Percentiles rank a stretch among this genome's conserved stretches.
These are phyloP conservation scores for Entonaema liquescens DNA, from an alignment of 495 filamentous ascomycete genomes.

Conservation along the genomic window DNA sequence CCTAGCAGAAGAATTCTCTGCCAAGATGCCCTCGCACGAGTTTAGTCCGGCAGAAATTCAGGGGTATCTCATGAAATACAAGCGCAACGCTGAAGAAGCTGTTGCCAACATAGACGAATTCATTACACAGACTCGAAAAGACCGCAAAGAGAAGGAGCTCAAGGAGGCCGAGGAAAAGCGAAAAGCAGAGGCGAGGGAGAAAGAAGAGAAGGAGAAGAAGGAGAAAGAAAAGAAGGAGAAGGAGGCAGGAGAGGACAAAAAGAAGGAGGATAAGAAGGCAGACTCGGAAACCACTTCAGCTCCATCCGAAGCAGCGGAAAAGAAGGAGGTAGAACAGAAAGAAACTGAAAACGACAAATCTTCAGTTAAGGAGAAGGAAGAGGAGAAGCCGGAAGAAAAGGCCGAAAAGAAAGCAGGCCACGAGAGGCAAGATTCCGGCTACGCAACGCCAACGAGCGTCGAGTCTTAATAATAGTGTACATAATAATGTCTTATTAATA, in stretches of 20 bases:
- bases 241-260: constrained; percentile 37
- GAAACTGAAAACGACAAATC: constrained; percentile 21
- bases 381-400: constrained; percentile 27
- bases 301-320: constrained; percentile 10
- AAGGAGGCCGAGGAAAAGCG: constrained; percentile 56
- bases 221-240: constrained; percentile 42
- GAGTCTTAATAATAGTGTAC: constrained; percentile 19
- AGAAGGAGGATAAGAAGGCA: constrained; percentile 38
- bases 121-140: constrained; percentile 64
- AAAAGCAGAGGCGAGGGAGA: constrained; percentile 49
- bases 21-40: constrained; percentile 65
- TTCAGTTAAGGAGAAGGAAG: constrained; percentile 19
- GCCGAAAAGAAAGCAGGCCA: constrained; percentile 29
- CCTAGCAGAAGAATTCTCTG: constrained; percentile 66
- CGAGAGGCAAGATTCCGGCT: constrained; percentile 40
- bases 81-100: constrained; percentile 67
- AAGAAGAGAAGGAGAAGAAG: constrained; percentile 48
- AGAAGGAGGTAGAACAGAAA: constrained; percentile 19
- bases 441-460: constrained; percentile 37
- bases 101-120: constrained; percentile 65
- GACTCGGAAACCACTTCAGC: constrained; percentile 7
- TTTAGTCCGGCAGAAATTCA: constrained; percentile 83
- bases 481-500: neutral
- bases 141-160: constrained; percentile 64
- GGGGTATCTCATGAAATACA: constrained; percentile 75